Base-by-base conservation (phyloP, 2,329 filamentous ascomycete genomes). In the Colletotrichum liaoningense region DNA sequence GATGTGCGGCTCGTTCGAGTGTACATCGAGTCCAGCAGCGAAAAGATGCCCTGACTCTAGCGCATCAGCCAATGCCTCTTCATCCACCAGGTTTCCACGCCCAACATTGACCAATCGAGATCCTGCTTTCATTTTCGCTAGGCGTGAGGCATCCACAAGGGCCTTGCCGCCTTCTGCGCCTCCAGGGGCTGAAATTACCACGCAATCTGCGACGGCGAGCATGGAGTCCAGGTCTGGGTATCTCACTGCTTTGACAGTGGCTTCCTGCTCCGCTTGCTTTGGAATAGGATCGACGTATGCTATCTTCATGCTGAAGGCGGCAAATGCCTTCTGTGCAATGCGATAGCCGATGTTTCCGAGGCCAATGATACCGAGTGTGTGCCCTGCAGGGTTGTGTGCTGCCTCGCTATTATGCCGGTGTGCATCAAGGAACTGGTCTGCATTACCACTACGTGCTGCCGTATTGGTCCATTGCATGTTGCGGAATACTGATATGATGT, bases 401-500 rank as follows among this genome's bases (percentile, higher is more conserved):
- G 42, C 22, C 42, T 49, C 42, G 19, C 42, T 49, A 19, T 49
- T 49, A 19, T 49, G 42, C 9, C 42, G 42, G 8, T 49, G 42
- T 22, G 42, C 42, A 49, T 49, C 42, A 19, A 49, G 42, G 8
- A 49, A 49, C 8, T 62, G 28, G 12, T 80, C 78, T 0, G 83
- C 75, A 67, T 85, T 81, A 19, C 82, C 79, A 3, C 84, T 84
- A 6, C 88, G 83, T 0, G 89, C 89, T 4, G 88, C 88, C 30
- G 84, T 79, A 33, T 86, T 83, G 4, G 85, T 88, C 88, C 88
- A 91, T 5, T 86, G 83, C 59, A 92, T 84, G 28, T 88, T 86
- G 49, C 90, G 87, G 81, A 91, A 92, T 2, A 86, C 86, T 24
- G 86, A 85, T 9, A 92, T 84, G 64, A 92, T 88, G 60, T 90